A percentile compares a stretch with the other conserved stretches of the same genome.
phyloP scores from a whole-genome alignment of 2,329 filamentous ascomycete species.

The Aureobasidium lini region DNA sequence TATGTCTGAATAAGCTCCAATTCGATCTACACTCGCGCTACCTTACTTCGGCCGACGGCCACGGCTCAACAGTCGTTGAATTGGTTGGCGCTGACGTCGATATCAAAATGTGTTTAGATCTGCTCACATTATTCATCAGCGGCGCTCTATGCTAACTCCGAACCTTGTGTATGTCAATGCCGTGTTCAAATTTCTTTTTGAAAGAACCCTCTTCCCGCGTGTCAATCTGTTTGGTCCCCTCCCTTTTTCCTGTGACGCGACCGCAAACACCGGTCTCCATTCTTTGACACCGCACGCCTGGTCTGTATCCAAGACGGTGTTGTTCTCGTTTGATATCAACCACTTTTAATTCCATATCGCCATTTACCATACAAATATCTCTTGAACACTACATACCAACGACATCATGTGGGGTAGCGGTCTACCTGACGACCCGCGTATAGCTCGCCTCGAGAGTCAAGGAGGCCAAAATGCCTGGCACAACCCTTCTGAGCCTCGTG shows the following conservation, averaged over 20 bases:
- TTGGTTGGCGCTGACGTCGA: constrained; percentile 12
- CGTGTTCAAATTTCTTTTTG: constrained; percentile 1
- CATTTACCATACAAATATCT: neutral
- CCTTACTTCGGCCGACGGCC: constrained; percentile 3
- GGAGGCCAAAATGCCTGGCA: constrained; percentile 13
- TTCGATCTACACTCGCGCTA: constrained; percentile 3
- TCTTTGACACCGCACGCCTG: neutral
- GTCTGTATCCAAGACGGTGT: neutral
- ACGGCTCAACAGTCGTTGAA: constrained; percentile 10
- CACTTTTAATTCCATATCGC: neutral
- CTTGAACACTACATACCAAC: neutral
- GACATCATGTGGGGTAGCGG: constrained; percentile 12
- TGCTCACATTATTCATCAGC: constrained; percentile 12
- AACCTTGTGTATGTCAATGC: neutral
- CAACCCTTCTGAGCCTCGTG: constrained; percentile 4
- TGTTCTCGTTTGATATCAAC: neutral
- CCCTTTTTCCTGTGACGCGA: neutral
- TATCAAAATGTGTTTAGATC: constrained; percentile 12
- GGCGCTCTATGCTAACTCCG: constrained; percentile 8
- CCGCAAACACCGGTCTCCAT: neutral
- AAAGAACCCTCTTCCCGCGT: neutral
- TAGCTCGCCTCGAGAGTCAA: constrained; percentile 4
- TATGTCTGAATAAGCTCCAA: constrained; percentile 13
- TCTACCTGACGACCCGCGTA: constrained; percentile 7
- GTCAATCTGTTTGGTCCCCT: neutral